A percentile compares a stretch with the other conserved stretches of the same genome.
Evolutionary conservation across 2,329 filamentous ascomycete genomes (phyloP).

Genomic region (Botrytis fragariae): DNA sequence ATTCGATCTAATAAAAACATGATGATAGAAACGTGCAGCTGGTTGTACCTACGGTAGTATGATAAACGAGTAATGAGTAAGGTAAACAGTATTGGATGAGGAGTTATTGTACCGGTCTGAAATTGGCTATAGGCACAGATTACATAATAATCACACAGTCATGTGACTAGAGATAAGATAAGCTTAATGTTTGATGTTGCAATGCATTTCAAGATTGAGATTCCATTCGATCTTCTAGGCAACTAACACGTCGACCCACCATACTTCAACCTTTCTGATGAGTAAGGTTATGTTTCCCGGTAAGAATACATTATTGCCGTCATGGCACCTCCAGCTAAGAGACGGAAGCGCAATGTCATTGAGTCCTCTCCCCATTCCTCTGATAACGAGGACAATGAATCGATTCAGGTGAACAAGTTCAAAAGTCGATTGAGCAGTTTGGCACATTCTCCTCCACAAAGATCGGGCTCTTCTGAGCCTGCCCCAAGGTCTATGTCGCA

Average conservation of each 20-base stretch:
- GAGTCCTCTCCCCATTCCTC: slow-evolving; percentile 40
- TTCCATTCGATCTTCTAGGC: slow-evolving; percentile 8
- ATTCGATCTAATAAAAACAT: not conserved
- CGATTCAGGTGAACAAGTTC: slow-evolving; percentile 20
- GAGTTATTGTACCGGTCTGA: not conserved
- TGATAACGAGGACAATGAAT: slow-evolving; percentile 51
- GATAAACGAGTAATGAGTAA: not conserved
- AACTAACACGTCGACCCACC: not conserved
- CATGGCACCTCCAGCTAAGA: slow-evolving; percentile 40
- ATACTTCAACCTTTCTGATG: not conserved
- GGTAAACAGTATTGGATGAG: not conserved
- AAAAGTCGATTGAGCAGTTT: slow-evolving; percentile 28
- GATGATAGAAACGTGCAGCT: not conserved
- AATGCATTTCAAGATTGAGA: not conserved
- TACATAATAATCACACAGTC: not conserved
- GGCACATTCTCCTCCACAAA: slow-evolving; percentile 31
- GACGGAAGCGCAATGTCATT: slow-evolving; percentile 56
- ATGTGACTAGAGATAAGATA: slow-evolving; percentile 6
- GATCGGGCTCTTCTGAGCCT: slow-evolving; percentile 12
- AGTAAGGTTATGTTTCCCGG: slow-evolving; percentile 4
- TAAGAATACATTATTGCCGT: slow-evolving; percentile 9
- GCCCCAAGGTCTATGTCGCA: slow-evolving; percentile 16
- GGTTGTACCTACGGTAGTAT: not conserved
- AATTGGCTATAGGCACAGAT: not conserved
- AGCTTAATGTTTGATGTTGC: not conserved